Evolutionary conservation across 306 rosid species (phyloP).

Genomic region (Cicer bijugum): DNA sequence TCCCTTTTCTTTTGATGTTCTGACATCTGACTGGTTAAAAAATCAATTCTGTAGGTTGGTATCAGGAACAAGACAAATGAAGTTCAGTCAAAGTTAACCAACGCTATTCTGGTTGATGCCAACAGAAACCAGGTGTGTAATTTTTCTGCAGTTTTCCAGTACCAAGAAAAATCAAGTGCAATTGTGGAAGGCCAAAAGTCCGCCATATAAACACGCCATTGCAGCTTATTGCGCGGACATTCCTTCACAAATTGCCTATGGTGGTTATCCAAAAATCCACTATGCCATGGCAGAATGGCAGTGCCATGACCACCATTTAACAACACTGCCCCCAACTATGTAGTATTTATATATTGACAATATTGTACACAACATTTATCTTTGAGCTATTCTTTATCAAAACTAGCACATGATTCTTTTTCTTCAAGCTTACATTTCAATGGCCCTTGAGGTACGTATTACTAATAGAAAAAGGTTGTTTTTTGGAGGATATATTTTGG

Average conservation of each 20-base stretch:
- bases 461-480: neutral
- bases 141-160: slow-evolving; percentile 39
- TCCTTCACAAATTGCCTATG: too few species aligned
- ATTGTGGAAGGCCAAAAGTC: too few species aligned
- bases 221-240: too few species aligned
- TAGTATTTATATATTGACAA: neutral
- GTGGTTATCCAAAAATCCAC: too few species aligned
- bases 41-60: slow-evolving; percentile 68
- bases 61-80: slow-evolving; percentile 81
- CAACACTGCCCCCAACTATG: neutral
- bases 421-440: neutral
- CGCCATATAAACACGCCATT: too few species aligned
- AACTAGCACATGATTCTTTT: neutral
- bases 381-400: slow-evolving; percentile 12
- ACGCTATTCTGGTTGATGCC: slow-evolving; percentile 71
- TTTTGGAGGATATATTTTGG: neutral
- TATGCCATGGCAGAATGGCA: too few species aligned
- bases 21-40: slow-evolving; percentile 40
- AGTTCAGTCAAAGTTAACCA: slow-evolving; percentile 79
- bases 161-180: slow-evolving; percentile 1
- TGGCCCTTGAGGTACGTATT: neutral
- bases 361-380: slow-evolving; percentile 13
- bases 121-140: slow-evolving; percentile 83
- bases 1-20: slow-evolving; percentile 22
- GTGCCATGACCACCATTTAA: too few species aligned